Percentiles rank a stretch among this genome's conserved stretches.
phyloP scores from a whole-genome alignment of 345 rosid species.

The Pelargonium nanum region DNA sequence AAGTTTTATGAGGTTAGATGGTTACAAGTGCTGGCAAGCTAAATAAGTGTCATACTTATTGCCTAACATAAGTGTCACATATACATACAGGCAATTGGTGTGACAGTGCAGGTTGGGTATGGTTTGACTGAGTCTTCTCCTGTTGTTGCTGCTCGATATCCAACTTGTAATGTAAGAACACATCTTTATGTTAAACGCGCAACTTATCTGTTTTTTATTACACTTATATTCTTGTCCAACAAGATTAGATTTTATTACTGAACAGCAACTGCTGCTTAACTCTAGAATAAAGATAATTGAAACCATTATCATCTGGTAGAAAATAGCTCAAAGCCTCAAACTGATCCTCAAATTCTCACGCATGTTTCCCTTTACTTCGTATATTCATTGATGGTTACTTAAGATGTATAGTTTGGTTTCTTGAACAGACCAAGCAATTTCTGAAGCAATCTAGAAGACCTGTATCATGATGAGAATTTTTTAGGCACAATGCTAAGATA shows the following conservation, averaged over 20 bases:
- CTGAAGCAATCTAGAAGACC: no score
- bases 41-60: constrained; percentile 9
- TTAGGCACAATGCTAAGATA: no score
- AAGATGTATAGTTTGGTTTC: no score
- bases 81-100: constrained; percentile 68
- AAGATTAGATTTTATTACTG: not conserved
- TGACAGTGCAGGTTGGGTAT: constrained; percentile 73
- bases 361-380: no score
- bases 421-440: no score
- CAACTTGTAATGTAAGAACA: constrained; percentile 53
- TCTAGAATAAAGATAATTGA: no score
- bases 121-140: constrained; percentile 96
- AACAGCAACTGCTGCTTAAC: not conserved
- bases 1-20: constrained; percentile 79
- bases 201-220: not conserved
- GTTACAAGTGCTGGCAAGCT: constrained; percentile 1
- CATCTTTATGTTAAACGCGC: not conserved
- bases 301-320: no score
- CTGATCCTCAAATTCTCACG: no score
- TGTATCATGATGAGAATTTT: no score
- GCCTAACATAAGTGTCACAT: constrained; percentile 1
- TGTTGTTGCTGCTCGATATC: constrained; percentile 61
- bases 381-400: no score
- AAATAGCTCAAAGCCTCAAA: no score
- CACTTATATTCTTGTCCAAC: not conserved